phyloP scores from a whole-genome alignment of 768 basidiomycete species.

The Suillus lakei region DNA sequence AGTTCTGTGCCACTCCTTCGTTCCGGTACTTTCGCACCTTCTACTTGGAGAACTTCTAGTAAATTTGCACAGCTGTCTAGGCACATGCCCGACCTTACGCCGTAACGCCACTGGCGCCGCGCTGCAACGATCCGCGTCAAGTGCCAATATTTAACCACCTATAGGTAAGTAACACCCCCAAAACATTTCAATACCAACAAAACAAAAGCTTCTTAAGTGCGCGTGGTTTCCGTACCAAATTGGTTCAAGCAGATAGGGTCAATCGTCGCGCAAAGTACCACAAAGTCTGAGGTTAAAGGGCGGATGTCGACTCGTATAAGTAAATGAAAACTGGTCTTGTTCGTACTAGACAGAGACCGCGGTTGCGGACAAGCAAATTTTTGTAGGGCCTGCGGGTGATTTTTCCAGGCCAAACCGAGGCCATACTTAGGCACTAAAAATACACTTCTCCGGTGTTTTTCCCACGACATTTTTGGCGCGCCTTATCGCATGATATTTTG shows the following conservation, averaged over 20 bases:
- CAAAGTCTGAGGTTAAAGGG: background rate
- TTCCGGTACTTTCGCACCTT: background rate
- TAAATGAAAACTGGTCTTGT: background rate
- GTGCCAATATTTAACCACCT: background rate
- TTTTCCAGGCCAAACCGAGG: too few relatives aligned
- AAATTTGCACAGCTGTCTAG: background rate
- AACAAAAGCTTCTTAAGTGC: background rate
- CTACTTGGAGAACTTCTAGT: background rate
- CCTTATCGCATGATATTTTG: too few relatives aligned
- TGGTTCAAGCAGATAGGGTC: background rate
- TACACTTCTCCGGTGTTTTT: too few relatives aligned
- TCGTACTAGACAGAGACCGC: background rate
- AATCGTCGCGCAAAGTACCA: background rate
- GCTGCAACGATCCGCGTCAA: background rate
- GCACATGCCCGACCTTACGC: background rate
- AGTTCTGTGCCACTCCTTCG: background rate
- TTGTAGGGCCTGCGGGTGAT: too few relatives aligned
- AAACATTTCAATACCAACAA: background rate
- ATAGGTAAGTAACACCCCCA: background rate
- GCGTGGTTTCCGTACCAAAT: background rate
- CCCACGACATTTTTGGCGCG: too few relatives aligned
- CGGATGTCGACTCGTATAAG: background rate
- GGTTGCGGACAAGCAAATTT: too few relatives aligned
- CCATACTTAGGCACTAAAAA: too few relatives aligned
- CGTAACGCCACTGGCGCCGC: background rate